These are phyloP conservation scores for Epichloe baconii DNA, from an alignment of 2,329 filamentous ascomycete species.

Conservation along the genomic window DNA sequence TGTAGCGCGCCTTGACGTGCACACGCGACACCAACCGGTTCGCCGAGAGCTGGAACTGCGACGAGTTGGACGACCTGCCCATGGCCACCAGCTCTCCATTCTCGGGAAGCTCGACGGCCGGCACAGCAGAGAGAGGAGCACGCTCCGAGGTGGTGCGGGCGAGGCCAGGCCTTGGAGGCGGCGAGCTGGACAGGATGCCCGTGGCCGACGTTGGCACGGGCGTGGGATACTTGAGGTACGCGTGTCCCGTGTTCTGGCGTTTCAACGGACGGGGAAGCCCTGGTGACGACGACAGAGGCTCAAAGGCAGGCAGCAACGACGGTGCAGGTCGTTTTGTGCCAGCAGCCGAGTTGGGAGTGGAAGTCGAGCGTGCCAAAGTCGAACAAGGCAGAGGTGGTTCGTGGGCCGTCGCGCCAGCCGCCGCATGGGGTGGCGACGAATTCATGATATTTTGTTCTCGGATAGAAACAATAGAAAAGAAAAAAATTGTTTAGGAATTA, in stretches of 20 bases:
- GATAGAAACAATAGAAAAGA: too few relatives aligned
- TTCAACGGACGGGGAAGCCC: slow-evolving; percentile 56
- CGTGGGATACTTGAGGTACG: slow-evolving; percentile 68
- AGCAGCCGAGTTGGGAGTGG: slow-evolving; percentile 13
- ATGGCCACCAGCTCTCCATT: slow-evolving; percentile 74
- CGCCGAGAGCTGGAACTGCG: slow-evolving; percentile 85
- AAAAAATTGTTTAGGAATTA: neutral
- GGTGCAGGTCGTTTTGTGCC: slow-evolving; percentile 50
- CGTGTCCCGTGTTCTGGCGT: slow-evolving; percentile 42
- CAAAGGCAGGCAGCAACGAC: slow-evolving; percentile 64
- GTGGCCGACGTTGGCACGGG: slow-evolving; percentile 90
- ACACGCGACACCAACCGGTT: slow-evolving; percentile 89
- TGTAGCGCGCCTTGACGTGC: slow-evolving; percentile 79
- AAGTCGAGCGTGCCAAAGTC: neutral
- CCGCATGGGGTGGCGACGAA: slow-evolving; percentile 21
- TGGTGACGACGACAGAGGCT: slow-evolving; percentile 67
- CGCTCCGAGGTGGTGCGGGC: slow-evolving; percentile 60
- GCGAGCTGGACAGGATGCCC: slow-evolving; percentile 78
- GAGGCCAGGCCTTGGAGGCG: slow-evolving; percentile 39
- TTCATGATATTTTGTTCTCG: slow-evolving; percentile 19
- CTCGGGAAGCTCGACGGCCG: slow-evolving; percentile 66
- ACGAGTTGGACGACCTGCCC: slow-evolving; percentile 89
- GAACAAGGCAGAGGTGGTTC: slow-evolving; percentile 23
- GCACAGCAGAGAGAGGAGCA: slow-evolving; percentile 69
- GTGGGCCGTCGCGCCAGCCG: neutral